phyloP scores from a whole-genome alignment of 2,329 filamentous ascomycete genomes.

The Trichoderma asperellum region DNA sequence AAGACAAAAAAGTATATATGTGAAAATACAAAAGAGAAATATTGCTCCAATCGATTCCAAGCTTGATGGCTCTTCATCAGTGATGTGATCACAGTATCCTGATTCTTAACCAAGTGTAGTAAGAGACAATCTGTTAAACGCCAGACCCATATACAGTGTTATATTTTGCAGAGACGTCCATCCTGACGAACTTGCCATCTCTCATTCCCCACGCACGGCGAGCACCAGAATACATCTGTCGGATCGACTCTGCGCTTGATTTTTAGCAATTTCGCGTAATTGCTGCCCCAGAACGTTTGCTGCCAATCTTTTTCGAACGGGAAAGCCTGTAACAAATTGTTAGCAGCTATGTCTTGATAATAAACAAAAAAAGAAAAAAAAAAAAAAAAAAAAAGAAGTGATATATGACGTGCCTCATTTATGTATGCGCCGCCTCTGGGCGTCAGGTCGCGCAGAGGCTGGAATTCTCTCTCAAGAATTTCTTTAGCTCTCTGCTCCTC shows the following conservation, averaged over 20 bases:
- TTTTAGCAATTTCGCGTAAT: slow-evolving; percentile 49
- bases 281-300: slow-evolving; percentile 49
- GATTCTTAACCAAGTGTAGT: rapidly evolving
- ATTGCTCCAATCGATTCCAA: not conserved
- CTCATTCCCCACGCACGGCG: slow-evolving; percentile 53
- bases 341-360: not conserved
- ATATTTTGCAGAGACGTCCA: slow-evolving; percentile 36
- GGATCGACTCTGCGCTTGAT: slow-evolving; percentile 55
- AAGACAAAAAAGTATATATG: too few species aligned
- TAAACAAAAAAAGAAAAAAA: not conserved
- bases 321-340: slow-evolving; percentile 37
- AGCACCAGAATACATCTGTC: slow-evolving; percentile 52
- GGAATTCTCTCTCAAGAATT: slow-evolving; percentile 36
- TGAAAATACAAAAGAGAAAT: too few species aligned
- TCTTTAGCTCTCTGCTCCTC: slow-evolving; percentile 37
- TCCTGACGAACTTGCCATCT: slow-evolving; percentile 40
- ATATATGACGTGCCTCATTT: slow-evolving; percentile 46
- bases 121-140: not conserved
- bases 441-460: slow-evolving; percentile 46
- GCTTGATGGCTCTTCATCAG: not conserved
- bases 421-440: slow-evolving; percentile 50
- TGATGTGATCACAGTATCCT: not conserved
- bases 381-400: not conserved
- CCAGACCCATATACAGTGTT: not conserved
- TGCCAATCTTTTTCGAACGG: slow-evolving; percentile 46